Base-by-base conservation (phyloP, 148 eudicot genomes). In the Fagopyrum esculentum region DNA sequence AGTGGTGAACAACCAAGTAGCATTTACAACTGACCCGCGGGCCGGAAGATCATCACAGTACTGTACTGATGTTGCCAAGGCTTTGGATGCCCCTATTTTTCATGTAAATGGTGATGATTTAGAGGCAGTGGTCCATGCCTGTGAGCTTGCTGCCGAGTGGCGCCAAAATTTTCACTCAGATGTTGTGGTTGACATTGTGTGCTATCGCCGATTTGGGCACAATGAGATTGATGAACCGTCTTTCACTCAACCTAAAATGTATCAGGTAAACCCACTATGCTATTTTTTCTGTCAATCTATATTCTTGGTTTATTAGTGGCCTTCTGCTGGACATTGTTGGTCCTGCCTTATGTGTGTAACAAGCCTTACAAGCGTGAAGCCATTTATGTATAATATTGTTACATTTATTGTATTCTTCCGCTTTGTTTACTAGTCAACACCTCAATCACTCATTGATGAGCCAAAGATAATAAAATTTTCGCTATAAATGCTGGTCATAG, bases 121-220 rank as follows among this genome's bases (percentile, higher is more conserved):
- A 76, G 98, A 93, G 80, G 92, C 96, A 9, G 96, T 93, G 55
- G 98, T 89, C 80, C 93, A 89, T 83, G 93, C 83, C 22, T 93
- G 98, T 82, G 98, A 93, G 83, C 98, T 93, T 78, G 98, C 98
- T 72, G 96, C 98, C 13, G 98, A 93, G 76, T 93, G 98, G 98
- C 96, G 98, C 45, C 98, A 93, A 83, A 93, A 88, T 29, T 93
- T 93, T 74, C 98, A 90, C 81, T 85, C 96, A 48, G 98, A 93
- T 90, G 98, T 89, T 79, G 98, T 93, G 78, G 89, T 93, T 76
- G 98, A 90, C 78, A 87, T 93, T 45, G 87, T 93, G 45, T 93
- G 98, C 72, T 93, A 93, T 76, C 96, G 98, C 81, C 84, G 90
- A 76, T 93, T 90, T 80, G 98, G 98, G 49, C 98, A 93, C 80